A percentile compares a stretch with the other conserved stretches of the same genome.
Conservation (phyloP, 139 green algal genomes). For the Coelastrella sp. region DNA sequence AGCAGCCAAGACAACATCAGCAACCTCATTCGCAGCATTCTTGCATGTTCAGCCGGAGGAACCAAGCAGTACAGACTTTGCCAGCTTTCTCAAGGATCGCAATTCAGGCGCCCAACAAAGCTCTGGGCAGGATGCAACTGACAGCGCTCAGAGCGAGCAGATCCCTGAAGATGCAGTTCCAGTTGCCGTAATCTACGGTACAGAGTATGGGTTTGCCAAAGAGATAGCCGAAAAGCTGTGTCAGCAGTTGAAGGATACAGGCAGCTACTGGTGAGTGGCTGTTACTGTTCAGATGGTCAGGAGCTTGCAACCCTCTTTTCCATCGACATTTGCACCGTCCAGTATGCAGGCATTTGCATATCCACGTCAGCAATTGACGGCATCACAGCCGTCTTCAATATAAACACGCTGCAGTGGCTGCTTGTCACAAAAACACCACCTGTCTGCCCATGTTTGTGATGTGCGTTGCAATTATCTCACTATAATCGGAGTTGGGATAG, state of each 20-base stretch:
- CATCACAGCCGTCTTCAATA: too few species aligned
- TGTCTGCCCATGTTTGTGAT: too few species aligned
- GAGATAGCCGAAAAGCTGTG: conserved; percentile 87
- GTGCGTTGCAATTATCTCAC: too few species aligned
- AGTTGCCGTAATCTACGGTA: conserved; percentile 86
- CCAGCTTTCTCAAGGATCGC: conserved; percentile 36
- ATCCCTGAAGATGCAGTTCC: conserved; percentile 52
- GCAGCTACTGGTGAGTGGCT: conserved; percentile 56
- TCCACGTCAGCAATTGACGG: too few species aligned
- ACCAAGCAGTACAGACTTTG: conserved; percentile 41
- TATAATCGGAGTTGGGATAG: too few species aligned
- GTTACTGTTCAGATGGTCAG: neutral
- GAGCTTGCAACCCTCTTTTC: neutral
- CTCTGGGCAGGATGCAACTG: neutral
- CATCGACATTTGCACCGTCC: too few species aligned
- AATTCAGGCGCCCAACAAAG: neutral
- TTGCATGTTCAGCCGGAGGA: conserved; percentile 1
- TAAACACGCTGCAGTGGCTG: too few species aligned
- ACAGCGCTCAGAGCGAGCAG: conserved; percentile 1
- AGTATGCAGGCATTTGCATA: too few species aligned
- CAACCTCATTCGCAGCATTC: conserved; percentile 39
- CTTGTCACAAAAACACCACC: too few species aligned
- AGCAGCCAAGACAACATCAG: neutral
- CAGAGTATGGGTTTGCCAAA: conserved; percentile 90
- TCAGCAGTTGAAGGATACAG: conserved; percentile 47